Base-by-base conservation (phyloP, 1,139 yeast species). In the Waltiozyma sp. region DNA sequence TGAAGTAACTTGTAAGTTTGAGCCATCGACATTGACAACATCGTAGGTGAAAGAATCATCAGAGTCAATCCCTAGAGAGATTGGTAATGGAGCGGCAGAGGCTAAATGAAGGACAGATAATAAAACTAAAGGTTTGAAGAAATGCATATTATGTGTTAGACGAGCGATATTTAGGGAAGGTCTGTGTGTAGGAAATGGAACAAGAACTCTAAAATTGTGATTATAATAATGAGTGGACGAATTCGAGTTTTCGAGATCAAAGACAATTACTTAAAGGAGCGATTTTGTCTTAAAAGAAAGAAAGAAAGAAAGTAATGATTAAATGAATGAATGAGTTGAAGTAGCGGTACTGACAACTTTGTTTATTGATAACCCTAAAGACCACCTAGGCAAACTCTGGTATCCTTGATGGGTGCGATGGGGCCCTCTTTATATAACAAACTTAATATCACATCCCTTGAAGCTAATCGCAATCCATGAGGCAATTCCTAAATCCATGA, bases 1-100 rank as follows among this genome's bases (percentile, higher is more conserved):
- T 19, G 52, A 49, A 31, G 58, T 54, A 36, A 51, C 45, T 43
- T 48, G 49, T 34, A 45, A 43, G 45, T 51, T 48, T 38, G 57
- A 52, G 19, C 58, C 59, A 44, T 55, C 59, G 35, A 48, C 57
- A 39, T 55, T 54, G 34, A 55, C 51, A 40, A 54, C 55, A 16
- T 52, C 52, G 39, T 55, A 55, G 33, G 47, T 47, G 49, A 41
- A 55, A 8, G 51, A 35, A 9, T 47, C 53, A 28, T 53, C 48
- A 13, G 21, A 26, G 31, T 56, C 53, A 4, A 31, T 31, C 4
- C n/a, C 34, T 31, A 3, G 34, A 4, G 34, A 31, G 2, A 38
- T 19, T 19, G 56, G 52, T 36, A 53, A 43, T 24, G 59, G 58
- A 31, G 41, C 43, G 33, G 59, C 57, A 19, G 37, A 37, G 19